phyloP scores from a whole-genome alignment of 2,329 filamentous ascomycete species.

The Epichloe baconii region DNA sequence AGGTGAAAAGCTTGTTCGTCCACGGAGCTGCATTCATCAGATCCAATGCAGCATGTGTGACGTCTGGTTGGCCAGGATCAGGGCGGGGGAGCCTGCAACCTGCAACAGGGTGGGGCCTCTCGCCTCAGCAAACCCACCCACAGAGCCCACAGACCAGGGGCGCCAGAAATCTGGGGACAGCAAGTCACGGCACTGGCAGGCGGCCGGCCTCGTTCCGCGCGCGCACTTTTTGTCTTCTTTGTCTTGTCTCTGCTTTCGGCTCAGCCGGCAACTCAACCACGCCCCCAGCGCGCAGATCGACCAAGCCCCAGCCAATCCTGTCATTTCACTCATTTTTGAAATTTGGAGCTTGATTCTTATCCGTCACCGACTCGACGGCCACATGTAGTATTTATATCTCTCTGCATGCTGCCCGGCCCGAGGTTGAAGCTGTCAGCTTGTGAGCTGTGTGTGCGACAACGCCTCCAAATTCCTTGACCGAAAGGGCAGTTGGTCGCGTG shows the following conservation, averaged over 20 bases:
- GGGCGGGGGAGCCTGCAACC: background rate
- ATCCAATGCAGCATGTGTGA: background rate
- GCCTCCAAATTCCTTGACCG: background rate
- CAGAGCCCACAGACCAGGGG: no score
- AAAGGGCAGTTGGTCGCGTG: slow-evolving; percentile 10
- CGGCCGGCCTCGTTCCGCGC: no score
- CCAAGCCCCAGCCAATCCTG: background rate
- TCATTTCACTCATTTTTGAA: background rate
- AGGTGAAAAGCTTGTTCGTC: background rate
- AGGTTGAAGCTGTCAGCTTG: no score
- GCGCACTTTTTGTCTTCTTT: no score
- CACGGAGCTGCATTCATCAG: background rate
- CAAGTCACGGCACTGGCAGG: no score
- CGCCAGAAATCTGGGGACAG: no score
- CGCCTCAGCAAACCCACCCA: no score
- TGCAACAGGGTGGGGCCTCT: background rate
- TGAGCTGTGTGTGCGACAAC: background rate
- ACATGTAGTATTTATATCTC: background rate
- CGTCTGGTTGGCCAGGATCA: background rate
- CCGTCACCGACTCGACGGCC: background rate
- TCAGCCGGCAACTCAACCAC: background rate
- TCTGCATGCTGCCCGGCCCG: background rate
- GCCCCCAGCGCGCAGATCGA: background rate
- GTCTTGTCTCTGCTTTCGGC: background rate
- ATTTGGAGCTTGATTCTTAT: background rate